Evolutionary conservation across 2,329 filamentous ascomycete species (phyloP).

Genomic region (Alternaria solani): DNA sequence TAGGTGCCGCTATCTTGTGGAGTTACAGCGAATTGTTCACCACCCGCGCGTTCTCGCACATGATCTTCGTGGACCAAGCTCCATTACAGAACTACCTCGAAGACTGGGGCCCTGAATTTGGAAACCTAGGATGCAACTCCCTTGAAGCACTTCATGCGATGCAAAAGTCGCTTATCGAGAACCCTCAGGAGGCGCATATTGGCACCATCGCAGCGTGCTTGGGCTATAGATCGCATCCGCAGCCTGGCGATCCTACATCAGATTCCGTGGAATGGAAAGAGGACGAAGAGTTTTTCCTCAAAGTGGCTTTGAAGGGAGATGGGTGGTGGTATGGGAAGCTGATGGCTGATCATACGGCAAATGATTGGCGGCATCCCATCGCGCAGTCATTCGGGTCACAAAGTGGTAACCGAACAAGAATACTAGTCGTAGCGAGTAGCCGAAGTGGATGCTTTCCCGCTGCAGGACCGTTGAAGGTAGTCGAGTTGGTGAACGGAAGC

Average conservation of each 20-base stretch:
- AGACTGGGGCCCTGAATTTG: slow-evolving; percentile 34
- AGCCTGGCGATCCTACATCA: slow-evolving; percentile 19
- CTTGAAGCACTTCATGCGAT: slow-evolving; percentile 22
- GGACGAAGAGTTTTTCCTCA: slow-evolving; percentile 37
- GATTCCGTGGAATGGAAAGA: slow-evolving; percentile 25
- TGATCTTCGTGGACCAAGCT: slow-evolving; percentile 41
- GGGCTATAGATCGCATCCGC: slow-evolving; percentile 32
- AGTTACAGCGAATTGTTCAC: slow-evolving; percentile 40
- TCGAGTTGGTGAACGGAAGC: slow-evolving; percentile 30
- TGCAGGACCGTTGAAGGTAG: slow-evolving; percentile 33
- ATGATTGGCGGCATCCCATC: slow-evolving; percentile 37
- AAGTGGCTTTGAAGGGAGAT: slow-evolving; percentile 34
- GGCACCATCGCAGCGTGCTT: slow-evolving; percentile 37
- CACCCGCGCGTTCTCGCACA: slow-evolving; percentile 25
- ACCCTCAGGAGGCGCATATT: slow-evolving; percentile 25
- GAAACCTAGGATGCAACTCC: slow-evolving; percentile 34
- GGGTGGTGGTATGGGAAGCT: slow-evolving; percentile 41
- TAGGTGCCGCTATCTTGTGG: slow-evolving; percentile 37
- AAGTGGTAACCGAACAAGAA: slow-evolving; percentile 24
- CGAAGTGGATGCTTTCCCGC: slow-evolving; percentile 42
- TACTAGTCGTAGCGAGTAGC: slow-evolving; percentile 37
- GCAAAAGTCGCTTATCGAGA: slow-evolving; percentile 21
- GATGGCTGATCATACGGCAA: slow-evolving; percentile 41
- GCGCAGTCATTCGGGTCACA: slow-evolving; percentile 26
- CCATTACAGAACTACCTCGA: slow-evolving; percentile 37